Conservation (phyloP, 176 grass and related monocot species). For the Microstegium vimineum region DNA sequence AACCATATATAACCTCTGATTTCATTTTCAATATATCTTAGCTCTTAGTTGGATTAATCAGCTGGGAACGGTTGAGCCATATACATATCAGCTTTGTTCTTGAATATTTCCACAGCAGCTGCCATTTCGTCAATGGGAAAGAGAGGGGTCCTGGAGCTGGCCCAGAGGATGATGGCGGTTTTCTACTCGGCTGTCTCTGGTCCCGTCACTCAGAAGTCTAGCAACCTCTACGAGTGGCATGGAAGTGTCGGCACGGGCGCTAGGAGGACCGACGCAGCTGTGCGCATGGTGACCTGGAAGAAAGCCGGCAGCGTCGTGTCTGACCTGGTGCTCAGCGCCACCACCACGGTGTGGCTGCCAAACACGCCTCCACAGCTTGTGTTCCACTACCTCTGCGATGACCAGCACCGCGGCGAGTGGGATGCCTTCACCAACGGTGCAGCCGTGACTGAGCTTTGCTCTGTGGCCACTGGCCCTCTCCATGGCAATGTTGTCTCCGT, state of each 20-base stretch:
- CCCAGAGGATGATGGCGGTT: conserved; percentile 27
- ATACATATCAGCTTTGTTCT: not conserved
- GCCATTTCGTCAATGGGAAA: not conserved
- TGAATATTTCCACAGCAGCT: not conserved
- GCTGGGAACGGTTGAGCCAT: not conserved
- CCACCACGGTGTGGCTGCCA: conserved; percentile 30
- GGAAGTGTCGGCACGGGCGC: not conserved
- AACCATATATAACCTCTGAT: not conserved
- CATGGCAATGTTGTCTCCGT: conserved; percentile 43
- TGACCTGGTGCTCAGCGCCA: conserved; percentile 22
- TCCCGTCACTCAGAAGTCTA: not conserved
- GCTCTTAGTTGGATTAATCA: not conserved
- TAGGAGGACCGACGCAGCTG: not conserved
- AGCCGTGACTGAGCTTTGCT: conserved; percentile 27
- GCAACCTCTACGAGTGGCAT: not conserved
- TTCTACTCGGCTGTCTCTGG: conserved; percentile 27
- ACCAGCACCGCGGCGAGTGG: conserved; percentile 29
- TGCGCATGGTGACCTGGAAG: conserved; percentile 22
- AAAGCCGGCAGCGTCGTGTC: not conserved
- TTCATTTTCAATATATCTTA: no score
- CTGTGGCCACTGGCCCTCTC: conserved; percentile 18
- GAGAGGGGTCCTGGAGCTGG: conserved; percentile 20
- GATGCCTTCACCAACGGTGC: conserved; percentile 10
- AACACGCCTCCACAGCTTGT: not conserved
- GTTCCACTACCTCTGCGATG: conserved; percentile 41